A percentile compares a stretch with the other conserved stretches of the same genome.
phyloP scores from a whole-genome alignment of 176 grass and related monocot species.

The Triticum aestivum region DNA sequence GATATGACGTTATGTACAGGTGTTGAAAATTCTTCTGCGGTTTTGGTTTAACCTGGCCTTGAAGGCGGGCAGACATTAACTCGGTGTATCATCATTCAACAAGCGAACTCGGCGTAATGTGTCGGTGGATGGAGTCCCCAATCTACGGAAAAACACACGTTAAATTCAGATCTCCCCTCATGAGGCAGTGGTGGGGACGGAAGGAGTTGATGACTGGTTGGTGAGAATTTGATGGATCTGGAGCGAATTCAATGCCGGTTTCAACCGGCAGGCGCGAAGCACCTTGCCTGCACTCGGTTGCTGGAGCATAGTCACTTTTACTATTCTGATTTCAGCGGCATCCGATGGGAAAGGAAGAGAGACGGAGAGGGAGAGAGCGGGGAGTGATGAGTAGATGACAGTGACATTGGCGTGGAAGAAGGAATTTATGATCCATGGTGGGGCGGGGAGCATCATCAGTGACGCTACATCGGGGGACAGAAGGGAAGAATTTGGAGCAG shows the following conservation, averaged over 20 bases:
- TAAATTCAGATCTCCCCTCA: neutral
- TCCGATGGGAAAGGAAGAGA: neutral
- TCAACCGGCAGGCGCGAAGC: neutral
- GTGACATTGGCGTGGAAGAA: conserved; percentile 1
- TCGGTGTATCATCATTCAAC: neutral
- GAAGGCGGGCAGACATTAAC: neutral
- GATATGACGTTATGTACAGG: neutral
- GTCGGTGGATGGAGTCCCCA: conserved; percentile 4
- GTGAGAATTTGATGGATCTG: conserved; percentile 22
- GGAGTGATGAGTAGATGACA: neutral
- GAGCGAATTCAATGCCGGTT: conserved; percentile 48
- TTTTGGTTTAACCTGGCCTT: neutral
- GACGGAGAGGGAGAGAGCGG: neutral
- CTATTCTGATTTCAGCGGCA: conserved; percentile 10
- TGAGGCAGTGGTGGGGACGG: neutral
- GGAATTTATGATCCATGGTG: conserved; percentile 38
- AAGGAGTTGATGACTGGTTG: conserved; percentile 38
- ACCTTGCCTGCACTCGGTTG: neutral
- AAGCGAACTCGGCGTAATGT: neutral
- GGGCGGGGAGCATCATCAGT: conserved; percentile 51
- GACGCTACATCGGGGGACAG: conserved; percentile 53
- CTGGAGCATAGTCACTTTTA: neutral
- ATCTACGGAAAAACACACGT: neutral
- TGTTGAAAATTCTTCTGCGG: neutral
- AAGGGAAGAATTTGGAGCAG: conserved; percentile 48